Evolutionary conservation across 2,329 filamentous ascomycete genomes (phyloP).

Genomic region (Arachnomyces sp.): DNA sequence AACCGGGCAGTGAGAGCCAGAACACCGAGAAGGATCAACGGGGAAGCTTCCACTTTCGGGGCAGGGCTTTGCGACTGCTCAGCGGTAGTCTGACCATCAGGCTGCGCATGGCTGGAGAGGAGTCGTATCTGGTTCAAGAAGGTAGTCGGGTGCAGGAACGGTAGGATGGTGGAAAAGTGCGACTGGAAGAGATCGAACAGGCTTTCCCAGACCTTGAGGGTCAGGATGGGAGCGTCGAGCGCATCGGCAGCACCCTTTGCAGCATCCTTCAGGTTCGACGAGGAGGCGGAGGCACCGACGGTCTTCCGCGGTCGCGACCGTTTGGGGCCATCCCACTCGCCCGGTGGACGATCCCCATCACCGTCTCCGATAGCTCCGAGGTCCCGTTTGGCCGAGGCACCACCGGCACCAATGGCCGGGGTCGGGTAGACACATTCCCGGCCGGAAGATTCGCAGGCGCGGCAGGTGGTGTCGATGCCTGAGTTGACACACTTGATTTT

Average conservation of each 20-base stretch:
- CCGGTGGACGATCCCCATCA: constrained; percentile 33
- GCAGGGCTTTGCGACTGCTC: constrained; percentile 23
- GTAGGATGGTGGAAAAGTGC: constrained; percentile 49
- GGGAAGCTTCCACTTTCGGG: constrained; percentile 31
- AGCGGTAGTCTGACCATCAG: constrained; percentile 14
- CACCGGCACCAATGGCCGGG: constrained; percentile 30
- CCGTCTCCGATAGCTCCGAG: constrained; percentile 26
- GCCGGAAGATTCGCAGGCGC: constrained; percentile 62
- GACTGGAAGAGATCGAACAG: constrained; percentile 52
- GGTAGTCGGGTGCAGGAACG: constrained; percentile 48
- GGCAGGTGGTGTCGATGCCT: constrained; percentile 62
- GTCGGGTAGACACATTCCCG: constrained; percentile 65
- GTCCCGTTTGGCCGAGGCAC: constrained; percentile 25
- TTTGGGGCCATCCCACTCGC: constrained; percentile 36
- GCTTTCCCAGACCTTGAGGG: constrained; percentile 48
- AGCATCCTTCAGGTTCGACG: constrained; percentile 19
- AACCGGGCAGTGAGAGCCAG: constrained; percentile 49
- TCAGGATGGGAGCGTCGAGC: constrained; percentile 44
- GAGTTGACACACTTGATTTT: constrained; percentile 84
- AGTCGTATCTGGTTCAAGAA: constrained; percentile 44
- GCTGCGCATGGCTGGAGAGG: constrained; percentile 14
- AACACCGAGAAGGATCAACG: constrained; percentile 47
- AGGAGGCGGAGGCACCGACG: constrained; percentile 18
- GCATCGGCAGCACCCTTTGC: constrained; percentile 34
- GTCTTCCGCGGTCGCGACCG: constrained; percentile 32